Evolutionary conservation across 1,284 basidiomycete species (phyloP).

Genomic region (Leccinum pachyderme): DNA sequence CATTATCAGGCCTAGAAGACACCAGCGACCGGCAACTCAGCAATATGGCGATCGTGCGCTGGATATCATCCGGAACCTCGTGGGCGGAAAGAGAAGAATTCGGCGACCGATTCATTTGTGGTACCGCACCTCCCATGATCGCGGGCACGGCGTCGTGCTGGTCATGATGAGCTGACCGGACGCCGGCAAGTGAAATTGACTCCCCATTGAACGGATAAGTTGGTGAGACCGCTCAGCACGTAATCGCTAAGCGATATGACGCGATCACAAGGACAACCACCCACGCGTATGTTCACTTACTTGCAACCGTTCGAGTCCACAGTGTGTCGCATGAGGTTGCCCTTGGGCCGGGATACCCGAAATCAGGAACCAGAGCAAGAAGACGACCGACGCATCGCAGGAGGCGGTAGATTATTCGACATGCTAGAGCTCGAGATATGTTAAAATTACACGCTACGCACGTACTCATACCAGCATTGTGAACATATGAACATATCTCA

Average conservation of each 20-base stretch:
- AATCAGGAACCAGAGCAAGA: slow-evolving; percentile 48
- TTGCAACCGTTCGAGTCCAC: slow-evolving; percentile 36
- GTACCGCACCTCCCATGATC: not conserved
- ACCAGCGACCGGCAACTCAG: not conserved
- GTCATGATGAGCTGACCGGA: slow-evolving; percentile 56
- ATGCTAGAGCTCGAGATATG: slow-evolving; percentile 38
- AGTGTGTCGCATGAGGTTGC: not conserved
- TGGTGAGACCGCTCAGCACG: slow-evolving; percentile 31
- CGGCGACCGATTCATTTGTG: not conserved
- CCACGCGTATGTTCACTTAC: slow-evolving; percentile 49
- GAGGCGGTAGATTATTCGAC: slow-evolving; percentile 46
- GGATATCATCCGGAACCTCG: not conserved
- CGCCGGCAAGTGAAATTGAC: not conserved
- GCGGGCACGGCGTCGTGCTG: slow-evolving; percentile 48
- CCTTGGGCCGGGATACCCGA: slow-evolving; percentile 40
- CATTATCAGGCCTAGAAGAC: not conserved
- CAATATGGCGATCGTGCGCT: too few relatives aligned
- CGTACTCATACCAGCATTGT: not conserved
- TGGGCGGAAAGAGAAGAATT: not conserved
- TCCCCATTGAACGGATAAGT: slow-evolving; percentile 44
- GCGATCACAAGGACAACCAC: slow-evolving; percentile 53
- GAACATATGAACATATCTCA: slow-evolving; percentile 15
- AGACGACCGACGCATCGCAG: slow-evolving; percentile 47
- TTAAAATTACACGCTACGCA: slow-evolving; percentile 63
- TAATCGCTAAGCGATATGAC: not conserved